Evolutionary conservation across 139 green algal species (phyloP).

Genomic region (Micractinium conductrix): DNA sequence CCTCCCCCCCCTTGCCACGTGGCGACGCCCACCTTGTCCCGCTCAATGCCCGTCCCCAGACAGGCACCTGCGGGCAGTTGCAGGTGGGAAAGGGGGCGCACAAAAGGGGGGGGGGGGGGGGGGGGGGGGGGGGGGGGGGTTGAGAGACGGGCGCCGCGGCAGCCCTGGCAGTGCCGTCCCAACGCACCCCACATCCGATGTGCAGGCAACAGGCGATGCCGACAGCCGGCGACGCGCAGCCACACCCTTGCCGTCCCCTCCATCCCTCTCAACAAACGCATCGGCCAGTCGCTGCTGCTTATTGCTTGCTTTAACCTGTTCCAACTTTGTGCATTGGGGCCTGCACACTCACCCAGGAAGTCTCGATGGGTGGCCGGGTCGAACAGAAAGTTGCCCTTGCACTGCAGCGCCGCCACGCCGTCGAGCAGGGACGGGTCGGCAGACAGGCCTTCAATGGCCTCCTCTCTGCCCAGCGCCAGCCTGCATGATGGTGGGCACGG

Average conservation of each 20-base stretch:
- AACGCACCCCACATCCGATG: too few species aligned
- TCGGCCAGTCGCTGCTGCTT: too few species aligned
- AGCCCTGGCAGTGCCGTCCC: too few species aligned
- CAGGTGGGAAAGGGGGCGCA: neutral
- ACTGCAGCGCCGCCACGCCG: slow-evolving; percentile 67
- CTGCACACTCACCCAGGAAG: slow-evolving; percentile 69
- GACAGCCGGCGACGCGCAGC: too few species aligned
- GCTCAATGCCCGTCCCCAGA: slow-evolving; percentile 73
- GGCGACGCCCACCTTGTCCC: slow-evolving; percentile 39
- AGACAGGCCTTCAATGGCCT: slow-evolving; percentile 47
- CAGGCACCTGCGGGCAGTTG: slow-evolving; percentile 41
- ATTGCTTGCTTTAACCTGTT: too few species aligned
- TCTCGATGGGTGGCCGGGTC: slow-evolving; percentile 80
- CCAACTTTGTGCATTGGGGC: too few species aligned
- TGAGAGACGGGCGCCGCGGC: neutral
- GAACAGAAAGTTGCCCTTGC: slow-evolving; percentile 78
- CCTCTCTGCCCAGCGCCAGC: slow-evolving; percentile 64
- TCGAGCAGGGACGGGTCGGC: slow-evolving; percentile 36
- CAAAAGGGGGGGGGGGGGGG: neutral
- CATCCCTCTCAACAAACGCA: too few species aligned
- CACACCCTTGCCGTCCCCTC: too few species aligned
- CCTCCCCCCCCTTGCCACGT: too few species aligned
- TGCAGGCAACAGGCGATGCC: too few species aligned
- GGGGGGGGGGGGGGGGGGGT: too few species aligned
- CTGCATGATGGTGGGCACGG: slow-evolving; percentile 2